Evolutionary conservation across 441 rosid genomes (phyloP), one percentile per base, ranked within the genome.

Genomic region (Theobroma grandiflorum): DNA sequence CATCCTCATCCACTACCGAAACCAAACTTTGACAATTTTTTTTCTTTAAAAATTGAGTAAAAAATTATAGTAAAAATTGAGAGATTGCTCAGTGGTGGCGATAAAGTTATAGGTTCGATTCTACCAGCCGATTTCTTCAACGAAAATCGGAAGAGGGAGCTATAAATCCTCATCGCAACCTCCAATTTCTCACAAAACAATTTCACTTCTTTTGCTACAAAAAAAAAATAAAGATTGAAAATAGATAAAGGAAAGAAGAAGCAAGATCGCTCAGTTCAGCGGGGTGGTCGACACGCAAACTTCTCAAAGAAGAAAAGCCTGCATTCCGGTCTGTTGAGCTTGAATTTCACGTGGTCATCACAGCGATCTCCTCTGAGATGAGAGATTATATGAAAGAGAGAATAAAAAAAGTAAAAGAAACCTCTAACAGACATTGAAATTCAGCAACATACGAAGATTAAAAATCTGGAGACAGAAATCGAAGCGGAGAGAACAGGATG

Each of bases 251-350:
- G 0, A 59, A 2, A 52, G 4, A 70, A 4, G 78, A 45, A 78
- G 78, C 72, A 10, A 84, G 86, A 88, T 85, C 83, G 87, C 93
- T 93, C 95, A 88, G 98, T 83, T 94, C 95, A 89, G 95, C 93
- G 95, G 96, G 95, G 80, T 76, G 4, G 76, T 94, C 95, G 97
- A 91, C 98, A 92, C 91, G 92, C 91, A 92, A 84, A 89, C 49
- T 65, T 76, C 85, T 81, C 70, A 22, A 5, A 26, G 43, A 79
- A 61, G 85, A 85, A 84, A 84, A 82, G 80, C 89, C 85, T 88
- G 90, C 84, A 86, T 89, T 94, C 96, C 93, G 95, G 95, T 93
- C 97, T 94, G 97, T 94, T 93, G 97, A 94, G 97, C 98, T 94
- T 93, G 98, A 93, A 91, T 78, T 79, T 85, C 84, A 38, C 83